Evolutionary conservation across 306 rosid genomes (phyloP).

Genomic region (Quercus suber): DNA sequence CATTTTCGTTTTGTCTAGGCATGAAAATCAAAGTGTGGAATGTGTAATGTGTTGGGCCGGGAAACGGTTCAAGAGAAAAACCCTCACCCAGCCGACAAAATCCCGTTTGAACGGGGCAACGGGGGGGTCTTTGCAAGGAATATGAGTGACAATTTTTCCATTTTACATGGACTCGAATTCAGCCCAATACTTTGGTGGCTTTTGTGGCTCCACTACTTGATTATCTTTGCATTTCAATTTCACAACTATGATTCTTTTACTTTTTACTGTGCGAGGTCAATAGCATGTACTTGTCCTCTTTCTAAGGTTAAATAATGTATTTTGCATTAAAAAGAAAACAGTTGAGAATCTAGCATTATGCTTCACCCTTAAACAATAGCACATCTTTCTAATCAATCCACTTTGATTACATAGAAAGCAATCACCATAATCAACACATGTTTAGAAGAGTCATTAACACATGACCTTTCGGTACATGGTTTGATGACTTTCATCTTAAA

Average conservation of each 20-base stretch:
- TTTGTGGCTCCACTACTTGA: conserved; percentile 43
- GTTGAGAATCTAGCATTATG: background rate
- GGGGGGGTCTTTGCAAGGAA: conserved; percentile 28
- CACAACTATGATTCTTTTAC: background rate
- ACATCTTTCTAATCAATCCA: background rate
- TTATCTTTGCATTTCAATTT: too few species aligned
- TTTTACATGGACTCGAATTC: conserved; percentile 19
- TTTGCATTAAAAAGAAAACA: background rate
- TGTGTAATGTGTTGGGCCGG: conserved; percentile 27
- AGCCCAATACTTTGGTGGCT: conserved; percentile 23
- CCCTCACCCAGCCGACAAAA: conserved; percentile 48
- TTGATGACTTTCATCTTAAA: too few species aligned
- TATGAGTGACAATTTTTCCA: conserved; percentile 25
- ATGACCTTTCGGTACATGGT: too few species aligned
- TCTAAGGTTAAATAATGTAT: too few species aligned
- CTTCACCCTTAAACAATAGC: background rate
- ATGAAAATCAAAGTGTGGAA: conserved; percentile 24
- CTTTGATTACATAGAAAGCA: background rate
- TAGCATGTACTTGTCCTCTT: background rate
- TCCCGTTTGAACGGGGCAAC: conserved; percentile 47
- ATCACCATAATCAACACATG: background rate
- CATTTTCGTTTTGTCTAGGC: background rate
- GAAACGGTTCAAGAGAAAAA: conserved; percentile 11
- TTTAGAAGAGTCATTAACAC: too few species aligned
- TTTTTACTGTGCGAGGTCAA: background rate